phyloP scores from a whole-genome alignment of 148 eudicot species.

The Talinum fruticosum region DNA sequence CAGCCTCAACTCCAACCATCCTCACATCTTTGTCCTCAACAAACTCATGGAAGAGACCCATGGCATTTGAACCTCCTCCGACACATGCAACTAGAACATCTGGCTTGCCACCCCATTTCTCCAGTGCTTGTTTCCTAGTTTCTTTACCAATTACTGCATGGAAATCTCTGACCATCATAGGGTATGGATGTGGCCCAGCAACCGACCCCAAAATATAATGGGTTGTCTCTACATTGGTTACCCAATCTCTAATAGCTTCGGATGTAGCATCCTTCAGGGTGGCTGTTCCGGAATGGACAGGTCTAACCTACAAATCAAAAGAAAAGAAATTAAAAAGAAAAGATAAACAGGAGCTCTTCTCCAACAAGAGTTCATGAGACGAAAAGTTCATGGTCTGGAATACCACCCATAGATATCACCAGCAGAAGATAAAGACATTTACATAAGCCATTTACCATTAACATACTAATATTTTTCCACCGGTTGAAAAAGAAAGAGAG shows the following conservation, averaged over 20 bases:
- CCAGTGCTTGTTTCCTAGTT: conserved; percentile 84
- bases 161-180: conserved; percentile 88
- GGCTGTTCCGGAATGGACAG: conserved; percentile 96
- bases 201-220: conserved; percentile 96
- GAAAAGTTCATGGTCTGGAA: too few species aligned
- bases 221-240: conserved; percentile 93
- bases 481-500: background rate
- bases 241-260: conserved; percentile 99
- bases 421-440: background rate
- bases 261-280: conserved; percentile 98
- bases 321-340: background rate
- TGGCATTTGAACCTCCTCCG: conserved; percentile 94
- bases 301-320: conserved; percentile 58
- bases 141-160: conserved; percentile 94
- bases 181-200: conserved; percentile 97
- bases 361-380: too few species aligned
- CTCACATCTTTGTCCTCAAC: conserved; percentile 74
- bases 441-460: background rate
- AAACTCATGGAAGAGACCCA: conserved; percentile 92
- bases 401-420: background rate
- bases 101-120: conserved; percentile 99
- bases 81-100: conserved; percentile 91
- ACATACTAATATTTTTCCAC: background rate
- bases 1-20: conserved; percentile 88
- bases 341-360: too few species aligned